Evolutionary conservation across 768 basidiomycete species (phyloP).

Genomic region (Termitomyces sp.): DNA sequence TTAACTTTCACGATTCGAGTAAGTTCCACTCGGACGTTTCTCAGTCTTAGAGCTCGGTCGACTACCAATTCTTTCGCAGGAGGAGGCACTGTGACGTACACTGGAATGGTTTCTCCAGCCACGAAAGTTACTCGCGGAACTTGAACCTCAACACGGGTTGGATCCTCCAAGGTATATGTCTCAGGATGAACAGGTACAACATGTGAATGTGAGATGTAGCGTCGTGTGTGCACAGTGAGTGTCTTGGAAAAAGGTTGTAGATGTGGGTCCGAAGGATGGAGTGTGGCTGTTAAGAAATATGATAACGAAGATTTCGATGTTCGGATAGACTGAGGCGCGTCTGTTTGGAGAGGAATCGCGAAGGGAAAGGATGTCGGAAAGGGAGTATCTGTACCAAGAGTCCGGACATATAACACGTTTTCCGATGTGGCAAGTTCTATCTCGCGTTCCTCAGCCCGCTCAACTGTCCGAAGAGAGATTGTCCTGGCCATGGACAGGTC

Average conservation of each 20-base stretch:
- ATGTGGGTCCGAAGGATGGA: conserved; percentile 45
- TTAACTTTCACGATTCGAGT: conserved; percentile 60
- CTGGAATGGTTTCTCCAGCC: conserved; percentile 68
- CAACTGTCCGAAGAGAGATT: conserved; percentile 61
- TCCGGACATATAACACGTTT: conserved; percentile 47
- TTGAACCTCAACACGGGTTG: conserved; percentile 65
- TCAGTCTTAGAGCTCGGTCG: conserved; percentile 64
- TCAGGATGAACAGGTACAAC: conserved; percentile 56
- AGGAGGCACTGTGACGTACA: conserved; percentile 78
- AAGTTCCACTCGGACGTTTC: conserved; percentile 80
- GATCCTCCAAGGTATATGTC: conserved; percentile 50
- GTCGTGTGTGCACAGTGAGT: conserved; percentile 63
- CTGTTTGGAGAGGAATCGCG: conserved; percentile 70
- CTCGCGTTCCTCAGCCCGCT: conserved; percentile 53
- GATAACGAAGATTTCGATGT: conserved; percentile 69
- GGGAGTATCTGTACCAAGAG: conserved; percentile 26
- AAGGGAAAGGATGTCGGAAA: conserved; percentile 72
- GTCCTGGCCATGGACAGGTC: conserved; percentile 36
- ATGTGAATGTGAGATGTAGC: conserved; percentile 65
- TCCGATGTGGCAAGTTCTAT: conserved; percentile 64
- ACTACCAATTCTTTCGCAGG: conserved; percentile 65
- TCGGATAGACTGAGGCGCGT: conserved; percentile 80
- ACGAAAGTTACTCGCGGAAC: conserved; percentile 68
- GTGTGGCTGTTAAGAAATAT: conserved; percentile 64
- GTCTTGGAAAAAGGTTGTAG: conserved; percentile 43